Conservation (phyloP, 83 land plant species). For the Larix sibirica region DNA sequence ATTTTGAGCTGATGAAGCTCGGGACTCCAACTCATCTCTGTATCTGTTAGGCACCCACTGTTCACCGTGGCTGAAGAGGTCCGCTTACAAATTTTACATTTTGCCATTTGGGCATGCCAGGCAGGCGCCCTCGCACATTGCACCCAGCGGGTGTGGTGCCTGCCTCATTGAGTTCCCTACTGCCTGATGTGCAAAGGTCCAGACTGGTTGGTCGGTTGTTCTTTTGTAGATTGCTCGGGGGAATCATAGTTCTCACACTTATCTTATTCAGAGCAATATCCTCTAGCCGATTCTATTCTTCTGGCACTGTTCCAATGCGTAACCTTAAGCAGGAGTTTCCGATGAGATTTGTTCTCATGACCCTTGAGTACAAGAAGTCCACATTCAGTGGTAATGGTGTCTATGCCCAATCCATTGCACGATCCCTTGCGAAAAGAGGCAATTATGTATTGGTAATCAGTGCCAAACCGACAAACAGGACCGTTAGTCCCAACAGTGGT, state of each 20-base stretch:
- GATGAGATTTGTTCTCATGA: slow-evolving; percentile 17
- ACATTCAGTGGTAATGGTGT: slow-evolving; percentile 33
- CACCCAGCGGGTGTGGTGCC: slow-evolving; percentile 19
- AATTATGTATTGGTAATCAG: slow-evolving; percentile 19
- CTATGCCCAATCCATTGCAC: slow-evolving; percentile 30
- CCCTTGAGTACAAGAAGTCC: slow-evolving; percentile 22
- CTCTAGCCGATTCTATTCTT: background rate
- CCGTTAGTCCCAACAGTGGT: background rate
- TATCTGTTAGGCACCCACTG: too few relatives aligned
- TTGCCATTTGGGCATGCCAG: slow-evolving; percentile 16
- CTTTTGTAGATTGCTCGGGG: slow-evolving; percentile 18
- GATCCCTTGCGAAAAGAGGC: slow-evolving; percentile 25
- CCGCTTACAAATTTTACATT: too few relatives aligned
- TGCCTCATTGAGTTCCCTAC: slow-evolving; percentile 7
- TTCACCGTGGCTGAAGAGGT: too few relatives aligned
- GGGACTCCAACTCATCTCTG: too few relatives aligned
- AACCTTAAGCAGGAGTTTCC: background rate
- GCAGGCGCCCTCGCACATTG: slow-evolving; percentile 22
- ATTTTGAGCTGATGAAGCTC: too few relatives aligned
- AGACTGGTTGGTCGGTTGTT: slow-evolving; percentile 14
- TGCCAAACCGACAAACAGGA: slow-evolving; percentile 16
- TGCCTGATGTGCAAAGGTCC: slow-evolving; percentile 16
- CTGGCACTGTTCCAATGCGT: background rate
- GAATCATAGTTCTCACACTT: slow-evolving; percentile 17
- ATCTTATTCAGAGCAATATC: slow-evolving; percentile 15